Evolutionary conservation across 305 asterid genomes (phyloP), one percentile per base, ranked within the genome.

Genomic region (Rubia balearica): DNA sequence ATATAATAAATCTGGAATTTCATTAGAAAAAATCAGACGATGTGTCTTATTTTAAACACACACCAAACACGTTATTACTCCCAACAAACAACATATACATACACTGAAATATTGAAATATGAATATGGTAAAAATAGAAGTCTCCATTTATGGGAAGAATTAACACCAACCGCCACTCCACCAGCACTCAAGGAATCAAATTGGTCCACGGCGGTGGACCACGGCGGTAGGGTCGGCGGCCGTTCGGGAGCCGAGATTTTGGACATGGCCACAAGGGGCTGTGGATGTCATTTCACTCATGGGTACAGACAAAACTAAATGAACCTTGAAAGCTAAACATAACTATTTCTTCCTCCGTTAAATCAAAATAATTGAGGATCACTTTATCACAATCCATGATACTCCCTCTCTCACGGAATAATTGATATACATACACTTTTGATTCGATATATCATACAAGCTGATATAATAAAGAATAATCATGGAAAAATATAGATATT

Each of bases 201-300:
- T 7, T 59, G 64, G 36, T 10, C 64, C 62, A 21, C 19, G 13
- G 7, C 33, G 30, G 61, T 56, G 61, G 60, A 56, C 61, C 61
- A 56, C 61, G 13, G 6, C 62, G 62, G 62, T 57, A 21, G 62
- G 62, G 36, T 7, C 64, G 64, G 40, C 38, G 64, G 64, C 40
- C 64, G 64, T 27, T 33, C 13, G 6, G 59, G 62, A 21, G 33
- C 38, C 40, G 64, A 27, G 40, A 59, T 21, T 21, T 21, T 59
- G 10, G 64, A 59, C 30, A 27, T 59, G 64, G 40, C 57, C 64
- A 59, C 64, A 59, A 59, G 64, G 40, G 38, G 62, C 27, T n/a
- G 62, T 21, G 27, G 62, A n/a, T 56, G 30, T 22, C 36, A 59
- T 59, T 59, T 59, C 38, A 9, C 8, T 22, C 6, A 59, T 11